Evolutionary conservation across 2,329 filamentous ascomycete species (phyloP), one percentile per base, ranked within the genome.

Genomic region (Ramularia endophylla): DNA sequence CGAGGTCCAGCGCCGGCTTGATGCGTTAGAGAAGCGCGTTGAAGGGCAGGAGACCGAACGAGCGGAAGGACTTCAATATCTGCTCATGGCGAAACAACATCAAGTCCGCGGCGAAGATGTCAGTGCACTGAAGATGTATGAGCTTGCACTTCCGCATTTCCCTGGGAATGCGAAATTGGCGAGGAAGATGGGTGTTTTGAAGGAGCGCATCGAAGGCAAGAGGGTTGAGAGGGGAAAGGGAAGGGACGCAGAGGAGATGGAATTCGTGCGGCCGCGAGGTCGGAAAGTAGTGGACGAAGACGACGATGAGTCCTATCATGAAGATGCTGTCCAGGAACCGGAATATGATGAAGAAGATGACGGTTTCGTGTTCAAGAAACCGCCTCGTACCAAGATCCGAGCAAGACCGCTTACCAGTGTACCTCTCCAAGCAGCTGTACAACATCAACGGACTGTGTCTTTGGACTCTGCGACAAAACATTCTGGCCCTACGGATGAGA

Each of bases 61-160:
- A 39, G 82, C 86, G 0, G 87, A 95, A 48, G 92, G 90, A 0
- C 65, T 97, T 19, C 85, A 87, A 8, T 87, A 85, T 55, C 67
- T 97, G 25, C 72, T 95, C n/a, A 87, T 92, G 74, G 90, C 87
- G 1, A 85, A 92, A 51, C 88, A 95, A 61, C 85, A 94, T 58
- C 88, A 89, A 59, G 86, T 87, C 38, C 75, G 80, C 3, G 87
- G 87, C 2, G 86, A 95, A 52, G 81, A 94, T 38, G 71, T 70
- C 3, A 85, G 78, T 25, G 87, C 89, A 0, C 66, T 97, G 45
- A 80, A 79, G 53, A 90, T 92, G 79, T 95, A 94, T 59, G 83
- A 90, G 61, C 71, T 86, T 50, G 90, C 90, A 0, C 67, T 87
- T 38, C 84, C 86, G 0, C 92, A 80, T 64, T 97, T 97, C 55